Percentiles rank a stretch among this genome's conserved stretches.
Conservation (phyloP, 306 rosid species). For the Phaseolus lunatus region DNA sequence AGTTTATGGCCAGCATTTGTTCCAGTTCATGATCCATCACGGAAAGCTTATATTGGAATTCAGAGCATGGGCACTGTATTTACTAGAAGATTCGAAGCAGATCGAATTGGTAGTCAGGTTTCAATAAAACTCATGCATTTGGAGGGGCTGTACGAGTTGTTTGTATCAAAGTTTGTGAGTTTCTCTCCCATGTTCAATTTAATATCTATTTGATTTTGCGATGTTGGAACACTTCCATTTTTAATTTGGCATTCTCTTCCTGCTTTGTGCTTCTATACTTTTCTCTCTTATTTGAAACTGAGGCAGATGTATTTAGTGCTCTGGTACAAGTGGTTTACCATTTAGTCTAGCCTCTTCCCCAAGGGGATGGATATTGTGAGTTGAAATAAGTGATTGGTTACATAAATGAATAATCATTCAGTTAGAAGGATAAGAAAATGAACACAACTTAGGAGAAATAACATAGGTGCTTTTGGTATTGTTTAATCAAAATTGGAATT, state of each 20-base stretch:
- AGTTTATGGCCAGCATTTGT: conserved; percentile 99
- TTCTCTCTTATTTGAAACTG: conserved; percentile 36
- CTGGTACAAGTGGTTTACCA: conserved; percentile 33
- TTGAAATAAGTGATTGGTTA: conserved; percentile 23
- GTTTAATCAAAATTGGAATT: not conserved
- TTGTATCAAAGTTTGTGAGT: conserved; percentile 94
- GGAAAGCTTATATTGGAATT: conserved; percentile 95
- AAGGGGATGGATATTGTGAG: not conserved
- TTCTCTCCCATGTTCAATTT: conserved; percentile 34
- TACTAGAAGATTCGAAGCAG: conserved; percentile 96
- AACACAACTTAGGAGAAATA: not conserved
- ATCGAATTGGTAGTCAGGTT: conserved; percentile 88
- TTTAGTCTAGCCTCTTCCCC: conserved; percentile 14
- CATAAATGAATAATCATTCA: conserved; percentile 18
- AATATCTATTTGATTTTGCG: conserved; percentile 35
- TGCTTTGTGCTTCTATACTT: conserved; percentile 37
- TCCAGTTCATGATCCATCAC: conserved; percentile 93
- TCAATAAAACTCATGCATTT: conserved; percentile 90
- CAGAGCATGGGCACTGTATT: conserved; percentile 98
- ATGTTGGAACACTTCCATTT: conserved; percentile 37
- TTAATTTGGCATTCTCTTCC: conserved; percentile 26
- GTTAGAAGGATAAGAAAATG: conserved; percentile 8
- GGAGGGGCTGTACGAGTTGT: conserved; percentile 94
- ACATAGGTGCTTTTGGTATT: not conserved
- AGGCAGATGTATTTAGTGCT: conserved; percentile 29